These are phyloP conservation scores for Cyberlindnera suaveolens DNA, from an alignment of 805 yeast species.

Conservation along the genomic window DNA sequence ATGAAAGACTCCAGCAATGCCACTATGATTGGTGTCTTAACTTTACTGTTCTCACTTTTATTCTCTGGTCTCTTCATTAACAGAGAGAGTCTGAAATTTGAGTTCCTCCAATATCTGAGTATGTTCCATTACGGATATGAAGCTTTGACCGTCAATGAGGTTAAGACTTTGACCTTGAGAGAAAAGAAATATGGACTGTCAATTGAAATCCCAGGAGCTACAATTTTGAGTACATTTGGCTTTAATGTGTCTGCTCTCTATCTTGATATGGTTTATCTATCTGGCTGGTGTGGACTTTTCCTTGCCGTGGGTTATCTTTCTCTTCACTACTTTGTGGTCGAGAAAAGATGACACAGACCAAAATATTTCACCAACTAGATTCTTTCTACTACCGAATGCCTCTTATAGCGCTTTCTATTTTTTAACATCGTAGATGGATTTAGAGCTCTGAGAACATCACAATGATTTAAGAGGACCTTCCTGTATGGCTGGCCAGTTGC, in stretches of 20 bases:
- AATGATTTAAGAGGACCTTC: no score
- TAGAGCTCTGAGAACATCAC: no score
- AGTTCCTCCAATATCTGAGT: conserved; percentile 77
- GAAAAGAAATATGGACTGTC: conserved; percentile 91
- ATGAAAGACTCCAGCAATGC: conserved; percentile 90
- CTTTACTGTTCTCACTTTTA: conserved; percentile 74
- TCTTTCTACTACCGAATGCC: no score
- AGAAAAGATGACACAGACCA: conserved; percentile 35
- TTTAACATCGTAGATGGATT: no score
- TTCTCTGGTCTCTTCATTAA: conserved; percentile 94
- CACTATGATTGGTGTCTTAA: conserved; percentile 78
- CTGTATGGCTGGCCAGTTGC: no score
- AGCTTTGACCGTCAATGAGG: conserved; percentile 88
- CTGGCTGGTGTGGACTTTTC: conserved; percentile 52
- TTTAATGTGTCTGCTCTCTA: conserved; percentile 75
- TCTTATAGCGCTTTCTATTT: no score
- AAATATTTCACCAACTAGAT: no score
- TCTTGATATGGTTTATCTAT: conserved; percentile 57
- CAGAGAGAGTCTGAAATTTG: conserved; percentile 57
- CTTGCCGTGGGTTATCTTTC: conserved; percentile 67
- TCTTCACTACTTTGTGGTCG: conserved; percentile 67
- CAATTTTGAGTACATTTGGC: conserved; percentile 91
- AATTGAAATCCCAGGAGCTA: conserved; percentile 97
- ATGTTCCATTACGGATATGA: conserved; percentile 96
- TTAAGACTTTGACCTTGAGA: conserved; percentile 71